phyloP scores from a whole-genome alignment of 139 green algal species.

The Pseudopediastrum boryanum region DNA sequence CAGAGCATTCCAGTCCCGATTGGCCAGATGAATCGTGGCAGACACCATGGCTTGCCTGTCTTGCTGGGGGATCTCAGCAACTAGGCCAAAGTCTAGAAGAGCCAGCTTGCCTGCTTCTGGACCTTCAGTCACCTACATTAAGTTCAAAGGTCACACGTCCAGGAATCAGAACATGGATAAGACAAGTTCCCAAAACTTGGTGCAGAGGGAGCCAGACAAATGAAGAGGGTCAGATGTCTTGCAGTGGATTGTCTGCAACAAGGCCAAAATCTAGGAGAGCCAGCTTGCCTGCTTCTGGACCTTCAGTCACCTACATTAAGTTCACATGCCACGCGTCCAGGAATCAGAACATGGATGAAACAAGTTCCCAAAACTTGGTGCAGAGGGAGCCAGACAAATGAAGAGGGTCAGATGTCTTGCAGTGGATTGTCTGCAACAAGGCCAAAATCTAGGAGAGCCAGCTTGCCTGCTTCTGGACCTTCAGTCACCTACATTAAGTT shows the following conservation, averaged over 20 bases:
- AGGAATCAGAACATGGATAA: background rate
- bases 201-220: too few relatives aligned
- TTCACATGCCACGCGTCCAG: background rate
- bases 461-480: slow-evolving; percentile 72
- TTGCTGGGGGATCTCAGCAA: slow-evolving; percentile 71
- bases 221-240: too few relatives aligned
- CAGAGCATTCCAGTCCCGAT: slow-evolving; percentile 51
- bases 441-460: slow-evolving; percentile 86
- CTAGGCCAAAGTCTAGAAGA: slow-evolving; percentile 88
- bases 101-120: slow-evolving; percentile 78
- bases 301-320: slow-evolving; percentile 71
- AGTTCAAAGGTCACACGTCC: background rate
- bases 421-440: slow-evolving; percentile 73
- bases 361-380: background rate
- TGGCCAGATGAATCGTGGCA: slow-evolving; percentile 31
- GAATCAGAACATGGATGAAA: background rate
- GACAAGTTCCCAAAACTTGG: background rate
- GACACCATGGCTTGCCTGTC: slow-evolving; percentile 68
- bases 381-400: too few relatives aligned
- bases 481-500: slow-evolving; percentile 67
- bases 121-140: slow-evolving; percentile 73
- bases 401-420: too few relatives aligned
- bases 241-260: slow-evolving; percentile 68
- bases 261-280: slow-evolving; percentile 85
- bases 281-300: slow-evolving; percentile 74